Evolutionary conservation across 176 grass and related monocot species (phyloP).

Genomic region (Oropetium thomaeum): DNA sequence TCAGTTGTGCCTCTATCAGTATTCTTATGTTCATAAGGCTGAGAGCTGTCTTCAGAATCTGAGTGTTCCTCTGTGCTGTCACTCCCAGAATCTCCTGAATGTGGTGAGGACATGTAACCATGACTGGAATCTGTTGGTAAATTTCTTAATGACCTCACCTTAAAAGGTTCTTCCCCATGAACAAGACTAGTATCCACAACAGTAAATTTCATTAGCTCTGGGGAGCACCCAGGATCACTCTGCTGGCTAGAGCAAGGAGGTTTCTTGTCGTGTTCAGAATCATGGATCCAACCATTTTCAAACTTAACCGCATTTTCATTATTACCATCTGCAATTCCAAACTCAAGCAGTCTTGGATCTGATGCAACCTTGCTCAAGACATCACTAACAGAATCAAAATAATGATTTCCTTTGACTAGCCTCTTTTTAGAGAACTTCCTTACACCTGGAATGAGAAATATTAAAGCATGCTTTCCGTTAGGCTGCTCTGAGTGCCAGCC

Average conservation of each 20-base stretch:
- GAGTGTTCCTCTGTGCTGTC: slow-evolving; percentile 47
- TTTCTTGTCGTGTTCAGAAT: slow-evolving; percentile 42
- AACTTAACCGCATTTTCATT: slow-evolving; percentile 34
- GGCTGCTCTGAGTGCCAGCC: slow-evolving; percentile 90
- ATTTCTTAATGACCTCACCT: slow-evolving; percentile 74
- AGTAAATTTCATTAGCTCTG: slow-evolving; percentile 88
- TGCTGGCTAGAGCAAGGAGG: slow-evolving; percentile 36
- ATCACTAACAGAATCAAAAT: slow-evolving; percentile 98
- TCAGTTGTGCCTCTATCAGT: slow-evolving; percentile 24
- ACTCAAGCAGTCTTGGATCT: slow-evolving; percentile 61
- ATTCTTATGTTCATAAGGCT: slow-evolving; percentile 31
- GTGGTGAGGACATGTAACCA: slow-evolving; percentile 42
- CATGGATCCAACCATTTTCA: slow-evolving; percentile 56
- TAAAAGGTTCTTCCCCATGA: slow-evolving; percentile 72
- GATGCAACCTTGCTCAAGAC: slow-evolving; percentile 91
- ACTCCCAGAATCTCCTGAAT: slow-evolving; percentile 44
- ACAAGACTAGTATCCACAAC: slow-evolving; percentile 89
- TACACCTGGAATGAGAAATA: slow-evolving; percentile 83
- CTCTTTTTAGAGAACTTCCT: slow-evolving; percentile 79
- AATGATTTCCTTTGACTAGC: slow-evolving; percentile 90
- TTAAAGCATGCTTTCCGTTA: slow-evolving; percentile 64
- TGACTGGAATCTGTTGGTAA: slow-evolving; percentile 53
- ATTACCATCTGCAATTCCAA: slow-evolving; percentile 47
- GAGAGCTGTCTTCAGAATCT: slow-evolving; percentile 48
- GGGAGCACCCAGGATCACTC: slow-evolving; percentile 48